Percentiles rank a stretch among this genome's conserved stretches.
phyloP scores from a whole-genome alignment of 495 filamentous ascomycete species.

The Pseudomonodictys pantanalensis region DNA sequence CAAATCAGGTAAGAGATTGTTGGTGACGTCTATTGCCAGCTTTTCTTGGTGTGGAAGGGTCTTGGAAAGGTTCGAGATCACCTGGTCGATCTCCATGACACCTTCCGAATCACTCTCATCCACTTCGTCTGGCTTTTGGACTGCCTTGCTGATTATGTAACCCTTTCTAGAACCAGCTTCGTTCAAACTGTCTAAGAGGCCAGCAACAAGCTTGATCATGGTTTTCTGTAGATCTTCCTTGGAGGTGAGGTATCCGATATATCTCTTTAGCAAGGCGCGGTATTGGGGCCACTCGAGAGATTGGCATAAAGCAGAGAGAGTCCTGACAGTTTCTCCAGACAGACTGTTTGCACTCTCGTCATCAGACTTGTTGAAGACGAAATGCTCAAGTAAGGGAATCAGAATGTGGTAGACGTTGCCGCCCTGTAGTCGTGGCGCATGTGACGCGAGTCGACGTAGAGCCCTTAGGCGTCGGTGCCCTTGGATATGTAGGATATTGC shows the following conservation, averaged over 20 bases:
- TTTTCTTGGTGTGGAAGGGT: conserved; percentile 68
- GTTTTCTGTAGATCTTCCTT: conserved; percentile 84
- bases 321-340: conserved; percentile 72
- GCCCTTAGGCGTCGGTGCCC: conserved; percentile 83
- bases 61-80: conserved; percentile 51
- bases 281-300: conserved; percentile 92
- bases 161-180: conserved; percentile 50
- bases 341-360: conserved; percentile 80
- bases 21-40: conserved; percentile 68
- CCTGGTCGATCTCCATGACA: conserved; percentile 27
- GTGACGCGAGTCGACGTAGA: conserved; percentile 67
- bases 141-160: conserved; percentile 26
- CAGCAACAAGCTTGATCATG: conserved; percentile 75
- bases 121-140: conserved; percentile 40
- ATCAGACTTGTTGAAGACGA: conserved; percentile 75
- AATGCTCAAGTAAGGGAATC: conserved; percentile 88
- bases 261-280: conserved; percentile 74
- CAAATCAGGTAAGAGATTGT: conserved; percentile 72
- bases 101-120: conserved; percentile 27
- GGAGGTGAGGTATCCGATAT: conserved; percentile 70
- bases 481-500: conserved; percentile 86
- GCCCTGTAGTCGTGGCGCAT: conserved; percentile 62
- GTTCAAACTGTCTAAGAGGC: conserved; percentile 70
- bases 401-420: conserved; percentile 82
- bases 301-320: conserved; percentile 67